Conservation (phyloP, 257 asterid species). For the Nemophila menziesii region DNA sequence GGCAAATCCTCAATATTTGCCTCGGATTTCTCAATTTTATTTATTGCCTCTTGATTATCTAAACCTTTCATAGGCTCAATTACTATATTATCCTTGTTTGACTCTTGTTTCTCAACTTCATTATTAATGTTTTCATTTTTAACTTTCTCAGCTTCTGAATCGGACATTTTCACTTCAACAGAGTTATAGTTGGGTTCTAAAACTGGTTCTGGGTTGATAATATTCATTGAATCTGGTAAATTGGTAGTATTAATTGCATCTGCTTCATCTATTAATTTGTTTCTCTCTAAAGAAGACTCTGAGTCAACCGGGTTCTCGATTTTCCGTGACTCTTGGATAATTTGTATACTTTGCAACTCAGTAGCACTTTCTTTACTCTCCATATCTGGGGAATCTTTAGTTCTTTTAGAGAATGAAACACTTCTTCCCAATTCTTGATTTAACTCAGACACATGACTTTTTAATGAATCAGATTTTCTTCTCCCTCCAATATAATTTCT, state of each 20-base stretch:
- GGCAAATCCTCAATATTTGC: conserved; percentile 24
- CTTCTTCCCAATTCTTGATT: conserved; percentile 46
- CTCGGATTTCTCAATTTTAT: conserved; percentile 33
- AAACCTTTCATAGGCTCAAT: conserved; percentile 13
- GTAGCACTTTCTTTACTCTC: conserved; percentile 32
- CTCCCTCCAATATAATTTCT: conserved; percentile 44
- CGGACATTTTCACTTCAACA: conserved; percentile 18
- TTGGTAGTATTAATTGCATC: conserved; percentile 17
- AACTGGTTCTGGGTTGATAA: conserved; percentile 21
- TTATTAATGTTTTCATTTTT: conserved; percentile 18
- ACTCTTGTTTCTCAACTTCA: conserved; percentile 21
- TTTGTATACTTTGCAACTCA: conserved; percentile 24
- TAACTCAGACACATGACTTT: conserved; percentile 38
- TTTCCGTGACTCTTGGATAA: conserved; percentile 15
- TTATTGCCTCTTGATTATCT: conserved; percentile 26
- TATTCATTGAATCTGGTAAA: conserved; percentile 18
- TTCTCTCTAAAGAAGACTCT: conserved; percentile 27
- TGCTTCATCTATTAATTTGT: conserved; percentile 25
- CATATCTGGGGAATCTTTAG: conserved; percentile 27
- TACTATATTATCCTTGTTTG: conserved; percentile 20
- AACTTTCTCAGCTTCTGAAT: conserved; percentile 23
- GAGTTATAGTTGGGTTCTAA: conserved; percentile 28
- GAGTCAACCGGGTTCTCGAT: conserved; percentile 18
- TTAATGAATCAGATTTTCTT: conserved; percentile 50
- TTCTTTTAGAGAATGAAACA: conserved; percentile 40